Base-by-base conservation (phyloP, 2,329 filamentous ascomycete genomes). In the Xylogone sp. region DNA sequence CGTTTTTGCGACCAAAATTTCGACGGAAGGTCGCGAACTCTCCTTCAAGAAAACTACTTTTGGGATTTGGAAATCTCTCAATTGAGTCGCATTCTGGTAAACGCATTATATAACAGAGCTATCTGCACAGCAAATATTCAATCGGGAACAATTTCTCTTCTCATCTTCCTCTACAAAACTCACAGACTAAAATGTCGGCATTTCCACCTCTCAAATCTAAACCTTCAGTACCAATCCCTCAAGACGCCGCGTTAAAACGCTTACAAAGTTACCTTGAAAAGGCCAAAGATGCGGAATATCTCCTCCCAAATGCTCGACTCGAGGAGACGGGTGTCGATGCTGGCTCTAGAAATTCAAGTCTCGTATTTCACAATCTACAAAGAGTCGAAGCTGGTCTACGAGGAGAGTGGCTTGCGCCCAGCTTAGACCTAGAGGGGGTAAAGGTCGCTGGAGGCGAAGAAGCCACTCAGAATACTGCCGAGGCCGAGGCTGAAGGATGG, bases 291-390 rank as follows among this genome's bases (percentile, higher is more conserved):
- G 54, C 54, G 12, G 55, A 64, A 8, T 56, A 63, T 51, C 59
- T 68, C 18, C 61, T 66, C 6, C 66, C 66, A n/a, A 67, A 67
- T 49, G 65, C 65, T 12, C 61, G 57, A 31, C 60, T 68, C 22
- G 59, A 64, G 31, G 49, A 61, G n/a, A 59, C 62, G 7, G 66
- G 66, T 4, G 64, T 65, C 16, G 59, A 59, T 12, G 55, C 60
- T 3, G 61, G 59, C 2, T 55, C 58, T 10, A 60, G 55, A 16
- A 56, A 56, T 16, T 63, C 63, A 3, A 60, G 74, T 7, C 67
- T 79, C n/a, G 68, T 73, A 13, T 68, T 82, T 48, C 75, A 79
- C 61, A 76, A 80, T 58, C 62, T 82, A 44, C 68, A 73, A 34
- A 71, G 79, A 45, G 73, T 82, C 8, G 75, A 76, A 55, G 72